Evolutionary conservation across 208 protist species (phyloP).

Genomic region (Trichomonas gallinae): DNA sequence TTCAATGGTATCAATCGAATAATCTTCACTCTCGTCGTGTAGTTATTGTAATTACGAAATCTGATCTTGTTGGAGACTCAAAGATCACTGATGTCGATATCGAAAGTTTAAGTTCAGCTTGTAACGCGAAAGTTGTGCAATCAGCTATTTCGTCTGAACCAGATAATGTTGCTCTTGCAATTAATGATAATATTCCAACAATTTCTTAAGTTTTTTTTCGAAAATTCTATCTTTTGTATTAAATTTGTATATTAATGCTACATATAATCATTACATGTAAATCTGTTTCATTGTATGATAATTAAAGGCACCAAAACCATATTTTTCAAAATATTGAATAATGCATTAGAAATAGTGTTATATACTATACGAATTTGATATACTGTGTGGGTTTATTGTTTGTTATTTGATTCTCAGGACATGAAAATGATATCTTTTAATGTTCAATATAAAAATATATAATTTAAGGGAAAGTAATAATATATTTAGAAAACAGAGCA

Average conservation of each 20-base stretch:
- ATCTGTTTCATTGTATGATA: too few species aligned
- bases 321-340: too few species aligned
- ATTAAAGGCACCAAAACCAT: too few species aligned
- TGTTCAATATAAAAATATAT: too few species aligned
- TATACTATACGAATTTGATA: too few species aligned
- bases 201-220: background rate
- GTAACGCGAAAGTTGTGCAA: background rate
- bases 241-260: background rate
- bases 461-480: too few species aligned
- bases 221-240: background rate
- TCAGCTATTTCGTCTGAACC: background rate
- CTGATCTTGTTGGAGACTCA: background rate
- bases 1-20: background rate
- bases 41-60: background rate
- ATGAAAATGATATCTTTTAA: too few species aligned
- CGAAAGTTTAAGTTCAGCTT: background rate
- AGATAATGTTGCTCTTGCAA: background rate
- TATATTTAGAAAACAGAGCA: too few species aligned
- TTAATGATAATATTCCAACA: background rate
- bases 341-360: too few species aligned
- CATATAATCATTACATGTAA: too few species aligned
- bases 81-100: background rate
- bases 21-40: background rate
- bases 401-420: too few species aligned
- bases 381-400: too few species aligned